Conservation (phyloP, 176 grass and related monocot species). For the Triticum dicoccoides region DNA sequence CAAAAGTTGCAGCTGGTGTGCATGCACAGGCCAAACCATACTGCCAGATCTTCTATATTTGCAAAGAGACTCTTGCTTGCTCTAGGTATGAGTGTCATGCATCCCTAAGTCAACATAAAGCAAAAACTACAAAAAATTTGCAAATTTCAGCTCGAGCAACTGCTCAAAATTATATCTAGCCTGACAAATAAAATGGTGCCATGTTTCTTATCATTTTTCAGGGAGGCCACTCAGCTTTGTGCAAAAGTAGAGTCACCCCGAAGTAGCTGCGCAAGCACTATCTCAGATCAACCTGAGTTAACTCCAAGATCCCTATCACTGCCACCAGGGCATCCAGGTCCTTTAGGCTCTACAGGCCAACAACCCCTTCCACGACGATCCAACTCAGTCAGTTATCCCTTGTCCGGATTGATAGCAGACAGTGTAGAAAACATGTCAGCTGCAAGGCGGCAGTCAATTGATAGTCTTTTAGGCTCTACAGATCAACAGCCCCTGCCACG, state of each 20-base stretch:
- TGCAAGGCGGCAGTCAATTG: neutral
- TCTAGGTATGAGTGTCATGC: constrained; percentile 45
- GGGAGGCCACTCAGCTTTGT: constrained; percentile 38
- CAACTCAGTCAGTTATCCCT: constrained; percentile 31
- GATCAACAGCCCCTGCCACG: constrained; percentile 7
- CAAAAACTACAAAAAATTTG: neutral
- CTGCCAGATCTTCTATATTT: constrained; percentile 69
- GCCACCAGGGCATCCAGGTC: constrained; percentile 33
- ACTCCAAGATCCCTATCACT: constrained; percentile 38
- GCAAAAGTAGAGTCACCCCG: constrained; percentile 27
- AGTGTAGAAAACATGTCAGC: constrained; percentile 4
- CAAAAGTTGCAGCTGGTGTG: constrained; percentile 53
- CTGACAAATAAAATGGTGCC: neutral
- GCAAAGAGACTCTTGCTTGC: constrained; percentile 60
- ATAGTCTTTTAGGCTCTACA: constrained; percentile 10
- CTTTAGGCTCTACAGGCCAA: constrained; percentile 4
- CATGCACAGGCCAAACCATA: constrained; percentile 52
- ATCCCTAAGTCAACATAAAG: neutral
- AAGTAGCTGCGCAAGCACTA: constrained; percentile 34
- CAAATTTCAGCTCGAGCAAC: constrained; percentile 1
- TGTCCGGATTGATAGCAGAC: neutral
- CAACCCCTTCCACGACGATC: constrained; percentile 21
- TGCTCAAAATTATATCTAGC: neutral
- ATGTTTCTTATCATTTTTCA: constrained; percentile 20
- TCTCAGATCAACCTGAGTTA: constrained; percentile 28